Conservation (phyloP, 805 yeast genomes). For the Candida pseudofarinosa region DNA sequence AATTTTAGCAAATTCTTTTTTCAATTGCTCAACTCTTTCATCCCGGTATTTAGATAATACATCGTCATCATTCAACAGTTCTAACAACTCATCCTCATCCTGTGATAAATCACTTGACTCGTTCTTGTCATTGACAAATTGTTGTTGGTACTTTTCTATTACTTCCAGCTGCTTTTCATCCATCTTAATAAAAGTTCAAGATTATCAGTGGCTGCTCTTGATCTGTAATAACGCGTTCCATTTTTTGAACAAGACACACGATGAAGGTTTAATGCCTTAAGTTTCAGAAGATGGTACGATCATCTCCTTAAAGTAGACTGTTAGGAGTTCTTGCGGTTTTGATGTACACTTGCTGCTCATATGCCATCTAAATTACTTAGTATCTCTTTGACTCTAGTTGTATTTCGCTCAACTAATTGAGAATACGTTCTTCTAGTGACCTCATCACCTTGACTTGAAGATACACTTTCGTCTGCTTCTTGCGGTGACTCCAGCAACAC, state of each 20-base stretch:
- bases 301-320: too few relatives aligned
- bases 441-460: neutral
- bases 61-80: constrained; percentile 48
- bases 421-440: neutral
- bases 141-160: constrained; percentile 44
- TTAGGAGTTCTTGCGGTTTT: too few relatives aligned
- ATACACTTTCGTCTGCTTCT: neutral
- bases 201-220: neutral
- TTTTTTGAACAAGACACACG: constrained; percentile 3
- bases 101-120: constrained; percentile 35
- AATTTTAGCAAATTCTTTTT: constrained; percentile 32
- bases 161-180: constrained; percentile 27
- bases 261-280: too few relatives aligned
- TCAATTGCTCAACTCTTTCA: constrained; percentile 55
- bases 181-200: constrained; percentile 17
- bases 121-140: constrained; percentile 22
- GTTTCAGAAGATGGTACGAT: too few relatives aligned
- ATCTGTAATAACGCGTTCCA: constrained; percentile 3
- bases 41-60: constrained; percentile 53
- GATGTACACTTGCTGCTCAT: too few relatives aligned
- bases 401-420: neutral
- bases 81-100: constrained; percentile 35
- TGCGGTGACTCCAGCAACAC: constrained; percentile 8
- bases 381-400: neutral
- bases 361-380: neutral